Evolutionary conservation across 257 asterid species (phyloP), one percentile per base, ranked within the genome.

Genomic region (Phtheirospermum japonicum): DNA sequence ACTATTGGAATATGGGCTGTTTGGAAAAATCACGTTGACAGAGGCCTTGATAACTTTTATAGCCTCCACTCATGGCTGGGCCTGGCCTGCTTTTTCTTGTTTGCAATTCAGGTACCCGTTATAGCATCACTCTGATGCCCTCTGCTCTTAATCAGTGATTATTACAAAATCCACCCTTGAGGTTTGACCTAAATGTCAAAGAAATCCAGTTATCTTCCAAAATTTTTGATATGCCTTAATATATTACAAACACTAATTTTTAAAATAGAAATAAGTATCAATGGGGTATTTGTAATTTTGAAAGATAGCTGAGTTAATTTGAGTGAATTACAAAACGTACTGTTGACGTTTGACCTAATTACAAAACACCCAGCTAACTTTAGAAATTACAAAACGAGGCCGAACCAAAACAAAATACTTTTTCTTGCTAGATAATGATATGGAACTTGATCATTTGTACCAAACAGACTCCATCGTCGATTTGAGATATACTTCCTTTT

Each of bases 51-150:
- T 66, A 80, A 85, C 74, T 87, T 85, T 76, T 90, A 90, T 59
- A 90, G 95, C 68, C 92, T 90, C 58, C 97, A 90, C 83, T 90
- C 95, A 5, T 90, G 97, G 95, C 79, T 90, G 33, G 97, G 97
- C 66, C 69, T 90, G 33, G 79, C 87, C 31, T 85, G 95, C 73
- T 79, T 87, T 28, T 63, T 82, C 80, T 70, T 90, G 78, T 90
- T 90, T 66, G 85, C 80, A 45, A 54, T 85, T 73, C 97, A 90
- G 95, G 97, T 65, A 26, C 26, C 7, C 42, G 4, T 36, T 36
- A 36, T 6, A 6, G 42, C 42, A 36, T 36, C 7, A 36, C 11
- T 36, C n/a, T n/a, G n/a, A n/a, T n/a, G n/a, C n/a, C n/a, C n/a
- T 39, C 49, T 12, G 49, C 18, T 42, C 49, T 14, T 48, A 14